Percentiles rank a stretch among this genome's conserved stretches.
Evolutionary conservation across 164 flowering plant genomes (phyloP).

Genomic region (Liriodendron chinense): DNA sequence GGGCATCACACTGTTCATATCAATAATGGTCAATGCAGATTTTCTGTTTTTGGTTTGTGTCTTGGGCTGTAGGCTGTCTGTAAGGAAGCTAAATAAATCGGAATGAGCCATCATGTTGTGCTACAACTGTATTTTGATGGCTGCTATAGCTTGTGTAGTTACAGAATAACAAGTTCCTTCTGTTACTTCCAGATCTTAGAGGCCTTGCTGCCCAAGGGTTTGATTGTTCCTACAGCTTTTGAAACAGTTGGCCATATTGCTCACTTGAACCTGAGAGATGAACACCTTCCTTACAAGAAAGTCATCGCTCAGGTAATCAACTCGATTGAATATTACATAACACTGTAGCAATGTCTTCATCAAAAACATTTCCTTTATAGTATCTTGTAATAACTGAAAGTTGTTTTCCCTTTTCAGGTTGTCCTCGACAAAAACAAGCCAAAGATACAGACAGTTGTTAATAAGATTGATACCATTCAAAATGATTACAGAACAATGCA

Average conservation of each 20-base stretch:
- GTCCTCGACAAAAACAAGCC: constrained; percentile 87
- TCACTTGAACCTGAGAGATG: constrained; percentile 83
- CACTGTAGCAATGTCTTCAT: neutral
- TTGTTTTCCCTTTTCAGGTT: constrained; percentile 46
- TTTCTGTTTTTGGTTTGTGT: too few relatives aligned
- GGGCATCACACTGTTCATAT: too few relatives aligned
- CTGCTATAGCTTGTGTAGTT: neutral
- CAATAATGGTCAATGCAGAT: too few relatives aligned
- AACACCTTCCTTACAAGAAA: constrained; percentile 75
- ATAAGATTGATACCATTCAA: constrained; percentile 77
- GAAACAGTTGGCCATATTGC: constrained; percentile 95
- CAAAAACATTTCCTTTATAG: neutral
- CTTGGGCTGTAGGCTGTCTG: too few relatives aligned
- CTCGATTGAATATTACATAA: neutral
- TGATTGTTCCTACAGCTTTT: constrained; percentile 74
- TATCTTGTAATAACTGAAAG: constrained; percentile 8
- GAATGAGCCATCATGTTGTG: too few relatives aligned
- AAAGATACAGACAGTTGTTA: constrained; percentile 91
- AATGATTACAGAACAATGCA: constrained; percentile 94
- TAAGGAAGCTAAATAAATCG: too few relatives aligned
- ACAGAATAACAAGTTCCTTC: neutral
- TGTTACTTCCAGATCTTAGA: constrained; percentile 64
- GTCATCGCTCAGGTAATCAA: constrained; percentile 76
- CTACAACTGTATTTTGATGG: neutral
- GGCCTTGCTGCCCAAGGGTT: constrained; percentile 67